phyloP scores from a whole-genome alignment of 2,329 filamentous ascomycete species.

The Aspergillus sp. region DNA sequence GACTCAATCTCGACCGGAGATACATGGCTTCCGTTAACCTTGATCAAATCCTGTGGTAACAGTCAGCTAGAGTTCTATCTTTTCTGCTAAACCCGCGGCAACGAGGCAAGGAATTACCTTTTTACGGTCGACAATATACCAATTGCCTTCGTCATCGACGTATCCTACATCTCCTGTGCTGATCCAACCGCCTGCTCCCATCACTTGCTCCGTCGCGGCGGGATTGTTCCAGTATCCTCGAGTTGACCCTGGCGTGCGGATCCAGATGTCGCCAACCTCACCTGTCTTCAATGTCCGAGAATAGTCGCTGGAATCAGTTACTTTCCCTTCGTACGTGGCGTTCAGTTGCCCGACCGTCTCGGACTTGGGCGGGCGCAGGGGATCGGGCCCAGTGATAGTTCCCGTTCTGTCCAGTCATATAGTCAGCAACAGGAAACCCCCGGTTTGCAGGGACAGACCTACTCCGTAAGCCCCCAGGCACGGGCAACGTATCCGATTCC shows the following conservation, averaged over 20 bases:
- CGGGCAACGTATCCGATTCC: neutral
- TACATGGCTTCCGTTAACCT: neutral
- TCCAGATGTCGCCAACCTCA: neutral
- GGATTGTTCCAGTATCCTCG: neutral
- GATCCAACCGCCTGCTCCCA: neutral
- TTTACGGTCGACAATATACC: conserved; percentile 1
- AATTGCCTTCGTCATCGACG: neutral
- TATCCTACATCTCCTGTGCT: neutral
- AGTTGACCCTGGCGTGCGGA: neutral
- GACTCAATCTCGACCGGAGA: neutral
- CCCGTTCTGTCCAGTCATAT: neutral
- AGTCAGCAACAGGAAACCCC: neutral
- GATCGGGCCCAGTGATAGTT: neutral
- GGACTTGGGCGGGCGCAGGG: neutral
- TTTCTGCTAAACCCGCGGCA: neutral
- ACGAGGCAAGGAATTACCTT: neutral
- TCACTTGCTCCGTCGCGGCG: neutral
- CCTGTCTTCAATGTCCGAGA: neutral
- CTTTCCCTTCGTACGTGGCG: neutral
- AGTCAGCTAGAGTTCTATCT: neutral
- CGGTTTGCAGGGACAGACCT: neutral
- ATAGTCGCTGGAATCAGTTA: neutral
- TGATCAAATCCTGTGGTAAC: neutral
- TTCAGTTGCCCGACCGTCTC: neutral
- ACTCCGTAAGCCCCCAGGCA: neutral